Conservation (phyloP, 176 grass and related monocot genomes). For the Oryza nivara region DNA sequence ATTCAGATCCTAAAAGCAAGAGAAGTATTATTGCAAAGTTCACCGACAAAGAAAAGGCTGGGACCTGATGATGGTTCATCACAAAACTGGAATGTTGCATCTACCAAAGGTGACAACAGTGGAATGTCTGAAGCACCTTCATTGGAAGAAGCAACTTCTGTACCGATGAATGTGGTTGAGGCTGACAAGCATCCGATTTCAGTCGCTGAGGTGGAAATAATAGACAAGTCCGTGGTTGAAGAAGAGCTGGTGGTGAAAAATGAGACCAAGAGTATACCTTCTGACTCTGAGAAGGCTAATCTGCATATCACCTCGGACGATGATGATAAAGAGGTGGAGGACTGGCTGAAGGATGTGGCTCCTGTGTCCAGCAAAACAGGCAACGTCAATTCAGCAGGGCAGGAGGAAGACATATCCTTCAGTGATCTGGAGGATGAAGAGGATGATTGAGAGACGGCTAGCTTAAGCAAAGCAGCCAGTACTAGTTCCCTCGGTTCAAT, state of each 20-base stretch:
- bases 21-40: slow-evolving; percentile 52
- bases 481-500: background rate
- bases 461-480: background rate
- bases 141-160: slow-evolving; percentile 35
- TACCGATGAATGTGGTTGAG: slow-evolving; percentile 34
- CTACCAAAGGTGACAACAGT: slow-evolving; percentile 25
- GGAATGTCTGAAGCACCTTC: slow-evolving; percentile 29
- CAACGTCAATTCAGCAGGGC: slow-evolving; percentile 12
- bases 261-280: slow-evolving; percentile 37
- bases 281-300: slow-evolving; percentile 25
- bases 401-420: slow-evolving; percentile 76
- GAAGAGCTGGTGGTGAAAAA: slow-evolving; percentile 56
- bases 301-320: background rate
- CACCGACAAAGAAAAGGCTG: slow-evolving; percentile 34
- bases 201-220: slow-evolving; percentile 50
- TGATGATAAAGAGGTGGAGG: slow-evolving; percentile 63
- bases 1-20: slow-evolving; percentile 66
- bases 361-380: slow-evolving; percentile 28
- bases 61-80: background rate
- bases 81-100: slow-evolving; percentile 40
- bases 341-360: slow-evolving; percentile 65
- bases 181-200: slow-evolving; percentile 58
- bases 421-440: slow-evolving; percentile 78
- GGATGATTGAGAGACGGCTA: slow-evolving; percentile 31
- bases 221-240: slow-evolving; percentile 75